These are phyloP conservation scores for Pichia sp. DNA, from an alignment of 1,139 yeast genomes.

Conservation along the genomic window DNA sequence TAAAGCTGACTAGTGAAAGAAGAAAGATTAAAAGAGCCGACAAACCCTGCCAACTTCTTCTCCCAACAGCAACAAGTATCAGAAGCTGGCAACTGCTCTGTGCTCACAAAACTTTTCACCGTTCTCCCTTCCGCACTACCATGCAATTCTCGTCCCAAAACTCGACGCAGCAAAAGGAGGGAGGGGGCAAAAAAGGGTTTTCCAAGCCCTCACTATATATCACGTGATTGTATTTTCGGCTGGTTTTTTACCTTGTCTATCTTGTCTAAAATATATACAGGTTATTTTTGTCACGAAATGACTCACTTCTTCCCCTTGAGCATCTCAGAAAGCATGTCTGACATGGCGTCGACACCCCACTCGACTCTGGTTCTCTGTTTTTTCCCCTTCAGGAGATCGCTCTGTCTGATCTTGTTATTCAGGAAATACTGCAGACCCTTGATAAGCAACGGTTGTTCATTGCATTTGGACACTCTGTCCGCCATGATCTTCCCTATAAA, in stretches of 20 bases:
- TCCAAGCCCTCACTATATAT: neutral
- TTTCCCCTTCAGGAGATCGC: constrained; percentile 52
- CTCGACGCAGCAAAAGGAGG: neutral
- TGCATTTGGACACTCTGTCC: constrained; percentile 55
- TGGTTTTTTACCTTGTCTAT: neutral
- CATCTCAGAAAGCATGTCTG: constrained; percentile 50
- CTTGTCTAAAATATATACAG: neutral
- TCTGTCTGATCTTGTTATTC: constrained; percentile 46
- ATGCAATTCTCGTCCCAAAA: neutral
- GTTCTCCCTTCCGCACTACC: constrained; percentile 1
- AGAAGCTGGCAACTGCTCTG: neutral
- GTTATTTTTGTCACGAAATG: neutral
- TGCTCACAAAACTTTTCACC: constrained; percentile 9
- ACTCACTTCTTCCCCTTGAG: constrained; percentile 7
- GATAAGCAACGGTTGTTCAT: constrained; percentile 58
- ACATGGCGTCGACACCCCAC: constrained; percentile 64
- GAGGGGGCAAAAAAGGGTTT: constrained; percentile 4
- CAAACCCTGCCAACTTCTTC: neutral
- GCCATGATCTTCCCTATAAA: constrained; percentile 55
- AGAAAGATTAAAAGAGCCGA: neutral
- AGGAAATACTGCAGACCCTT: constrained; percentile 74
- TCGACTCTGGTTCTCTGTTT: constrained; percentile 59
- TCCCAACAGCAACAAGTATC: neutral
- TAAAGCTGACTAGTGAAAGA: constrained; percentile 50
- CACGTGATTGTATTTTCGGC: constrained; percentile 1